A percentile compares a stretch with the other conserved stretches of the same genome.
phyloP scores from a whole-genome alignment of 2,329 filamentous ascomycete species.

The Colletotrichum eremochloae region DNA sequence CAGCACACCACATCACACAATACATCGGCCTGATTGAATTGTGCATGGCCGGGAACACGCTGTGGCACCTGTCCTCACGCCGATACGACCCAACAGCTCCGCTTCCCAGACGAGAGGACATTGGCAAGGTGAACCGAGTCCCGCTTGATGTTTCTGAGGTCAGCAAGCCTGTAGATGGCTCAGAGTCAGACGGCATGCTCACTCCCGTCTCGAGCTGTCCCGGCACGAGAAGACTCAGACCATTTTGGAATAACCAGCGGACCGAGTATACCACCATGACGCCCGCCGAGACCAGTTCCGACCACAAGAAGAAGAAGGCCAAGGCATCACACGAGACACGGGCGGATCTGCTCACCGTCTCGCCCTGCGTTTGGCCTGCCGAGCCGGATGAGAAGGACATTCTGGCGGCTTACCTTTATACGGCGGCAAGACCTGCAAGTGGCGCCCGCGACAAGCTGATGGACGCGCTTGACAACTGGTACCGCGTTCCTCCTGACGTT shows the following conservation, averaged over 20 bases:
- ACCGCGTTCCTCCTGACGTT: slow-evolving; percentile 4
- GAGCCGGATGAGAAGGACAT: slow-evolving; percentile 28
- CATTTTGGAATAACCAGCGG: slow-evolving; percentile 23
- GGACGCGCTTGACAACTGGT: slow-evolving; percentile 28
- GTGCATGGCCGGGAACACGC: slow-evolving; percentile 29
- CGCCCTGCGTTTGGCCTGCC: slow-evolving; percentile 25
- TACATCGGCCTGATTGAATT: slow-evolving; percentile 23
- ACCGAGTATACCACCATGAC: slow-evolving; percentile 29
- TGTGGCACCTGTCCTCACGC: slow-evolving; percentile 26
- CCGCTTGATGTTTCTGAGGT: slow-evolving; percentile 11
- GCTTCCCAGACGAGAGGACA: slow-evolving; percentile 22
- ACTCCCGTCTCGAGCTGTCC: slow-evolving; percentile 16
- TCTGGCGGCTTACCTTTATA: slow-evolving; percentile 26
- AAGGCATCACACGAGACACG: slow-evolving; percentile 9
- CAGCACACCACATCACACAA: slow-evolving; percentile 19
- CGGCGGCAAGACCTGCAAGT: slow-evolving; percentile 21
- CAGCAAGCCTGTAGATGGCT: slow-evolving; percentile 12
- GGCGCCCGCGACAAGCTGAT: slow-evolving; percentile 28
- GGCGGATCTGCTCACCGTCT: slow-evolving; percentile 20
- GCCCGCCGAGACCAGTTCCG: slow-evolving; percentile 10
- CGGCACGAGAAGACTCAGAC: not conserved
- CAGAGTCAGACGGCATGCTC: slow-evolving; percentile 13
- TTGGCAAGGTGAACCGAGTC: slow-evolving; percentile 12
- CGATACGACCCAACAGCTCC: slow-evolving; percentile 19
- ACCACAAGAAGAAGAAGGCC: slow-evolving; percentile 16